phyloP scores from a whole-genome alignment of 441 rosid species.

The Flueggea neowawraea region DNA sequence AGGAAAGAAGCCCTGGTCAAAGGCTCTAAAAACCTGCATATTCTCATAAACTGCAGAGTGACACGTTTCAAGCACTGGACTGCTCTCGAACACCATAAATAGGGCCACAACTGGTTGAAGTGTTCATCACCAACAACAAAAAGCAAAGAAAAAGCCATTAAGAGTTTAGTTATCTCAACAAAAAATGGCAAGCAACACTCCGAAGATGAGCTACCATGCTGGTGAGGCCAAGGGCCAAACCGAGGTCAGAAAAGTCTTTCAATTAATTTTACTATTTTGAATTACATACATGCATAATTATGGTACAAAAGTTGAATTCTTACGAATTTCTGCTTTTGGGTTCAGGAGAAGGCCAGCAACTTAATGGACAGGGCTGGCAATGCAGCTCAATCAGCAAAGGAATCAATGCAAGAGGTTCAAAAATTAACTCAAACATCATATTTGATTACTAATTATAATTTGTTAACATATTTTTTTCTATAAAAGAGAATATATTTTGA shows the following conservation, averaged over 20 bases:
- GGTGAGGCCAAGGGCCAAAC: slow-evolving; percentile 74
- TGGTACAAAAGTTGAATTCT: too few species aligned
- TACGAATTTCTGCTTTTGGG: background rate
- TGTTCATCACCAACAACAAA: too few species aligned
- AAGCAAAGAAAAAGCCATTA: too few species aligned
- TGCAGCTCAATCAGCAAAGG: slow-evolving; percentile 65
- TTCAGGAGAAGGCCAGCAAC: slow-evolving; percentile 55
- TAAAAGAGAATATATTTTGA: background rate
- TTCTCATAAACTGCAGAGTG: too few species aligned
- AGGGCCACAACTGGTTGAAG: too few species aligned
- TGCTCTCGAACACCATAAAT: too few species aligned
- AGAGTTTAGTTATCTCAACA: background rate
- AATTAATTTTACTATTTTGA: too few species aligned
- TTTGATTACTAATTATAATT: background rate
- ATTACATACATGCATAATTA: too few species aligned
- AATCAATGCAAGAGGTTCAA: slow-evolving; percentile 50
- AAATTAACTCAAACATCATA: background rate
- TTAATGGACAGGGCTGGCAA: slow-evolving; percentile 53
- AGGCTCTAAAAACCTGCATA: too few species aligned
- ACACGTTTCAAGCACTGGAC: too few species aligned
- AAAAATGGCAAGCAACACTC: slow-evolving; percentile 29
- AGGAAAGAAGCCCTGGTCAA: too few species aligned
- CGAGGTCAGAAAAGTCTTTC: slow-evolving; percentile 33
- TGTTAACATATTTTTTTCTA: background rate
- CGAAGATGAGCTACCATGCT: slow-evolving; percentile 46